Conservation (phyloP, 768 basidiomycete genomes). For the Gloeophyllum trabeum region DNA sequence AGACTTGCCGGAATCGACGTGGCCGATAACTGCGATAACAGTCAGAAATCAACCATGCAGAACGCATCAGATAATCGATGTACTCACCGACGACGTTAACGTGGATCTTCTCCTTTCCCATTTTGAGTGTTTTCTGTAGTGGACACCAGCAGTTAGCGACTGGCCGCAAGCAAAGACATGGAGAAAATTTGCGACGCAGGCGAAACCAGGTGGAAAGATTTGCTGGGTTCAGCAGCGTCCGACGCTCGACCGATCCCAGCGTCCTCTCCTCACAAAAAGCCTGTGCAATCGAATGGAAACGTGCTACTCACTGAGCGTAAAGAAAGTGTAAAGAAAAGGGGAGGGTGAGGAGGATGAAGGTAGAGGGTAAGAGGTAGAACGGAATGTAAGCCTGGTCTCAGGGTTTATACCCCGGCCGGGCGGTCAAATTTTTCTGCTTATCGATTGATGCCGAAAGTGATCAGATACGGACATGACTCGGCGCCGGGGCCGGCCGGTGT, state of each 20-base stretch:
- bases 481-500: background rate
- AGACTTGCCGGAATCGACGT: slow-evolving; percentile 99
- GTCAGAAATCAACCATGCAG: slow-evolving; percentile 15
- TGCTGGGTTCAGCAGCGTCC: no score
- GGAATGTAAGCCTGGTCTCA: background rate
- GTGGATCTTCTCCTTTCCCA: slow-evolving; percentile 96
- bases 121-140: slow-evolving; percentile 48
- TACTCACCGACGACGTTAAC: slow-evolving; percentile 95
- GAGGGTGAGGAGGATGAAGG: slow-evolving; percentile 29
- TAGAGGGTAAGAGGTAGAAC: slow-evolving; percentile 24
- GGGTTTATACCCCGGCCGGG: background rate
- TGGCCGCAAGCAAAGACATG: no score
- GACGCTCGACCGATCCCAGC: no score
- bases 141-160: no score
- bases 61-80: no score
- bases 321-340: slow-evolving; percentile 25
- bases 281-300: slow-evolving; percentile 1
- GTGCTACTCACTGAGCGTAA: slow-evolving; percentile 31
- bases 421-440: background rate
- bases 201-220: no score
- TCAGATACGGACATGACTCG: background rate
- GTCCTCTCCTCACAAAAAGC: no score
- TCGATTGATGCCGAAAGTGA: background rate
- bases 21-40: slow-evolving; percentile 72
- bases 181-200: no score